Percentiles rank a stretch among this genome's conserved stretches.
These are phyloP conservation scores for Ziziphus jujuba DNA, from an alignment of 306 rosid genomes.

Conservation along the genomic window DNA sequence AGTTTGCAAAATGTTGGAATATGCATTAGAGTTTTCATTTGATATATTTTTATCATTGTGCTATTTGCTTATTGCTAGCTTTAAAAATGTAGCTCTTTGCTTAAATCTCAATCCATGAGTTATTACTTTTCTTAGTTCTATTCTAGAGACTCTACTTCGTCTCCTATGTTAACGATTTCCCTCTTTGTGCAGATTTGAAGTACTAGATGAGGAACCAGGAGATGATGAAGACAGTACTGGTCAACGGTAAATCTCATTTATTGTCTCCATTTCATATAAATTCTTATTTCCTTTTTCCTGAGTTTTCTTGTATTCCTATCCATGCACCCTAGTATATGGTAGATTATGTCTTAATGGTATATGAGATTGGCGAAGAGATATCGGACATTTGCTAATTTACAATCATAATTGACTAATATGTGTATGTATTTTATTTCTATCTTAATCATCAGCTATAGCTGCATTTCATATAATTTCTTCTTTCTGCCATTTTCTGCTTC, in stretches of 20 bases:
- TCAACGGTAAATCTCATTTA: conserved; percentile 54
- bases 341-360: background rate
- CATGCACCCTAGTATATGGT: no score
- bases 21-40: no score
- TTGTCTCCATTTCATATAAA: background rate
- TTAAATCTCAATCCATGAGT: no score
- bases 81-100: no score
- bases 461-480: conserved; percentile 4
- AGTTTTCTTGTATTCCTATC: background rate
- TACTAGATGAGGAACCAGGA: conserved; percentile 95
- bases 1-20: no score
- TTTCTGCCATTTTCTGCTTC: conserved; percentile 21
- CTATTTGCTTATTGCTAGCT: no score
- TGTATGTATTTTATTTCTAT: background rate
- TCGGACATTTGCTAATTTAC: background rate
- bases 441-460: background rate
- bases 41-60: no score
- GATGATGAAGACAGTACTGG: conserved; percentile 88
- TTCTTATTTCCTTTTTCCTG: background rate
- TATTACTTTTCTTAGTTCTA: background rate
- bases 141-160: background rate
- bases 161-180: conserved; percentile 2
- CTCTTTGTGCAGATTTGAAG: conserved; percentile 69
- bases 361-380: background rate
- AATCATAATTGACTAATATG: background rate